A percentile compares a stretch with the other conserved stretches of the same genome.
Conservation (phyloP, 2,329 filamentous ascomycete species). For the Diaporthe caulivora region DNA sequence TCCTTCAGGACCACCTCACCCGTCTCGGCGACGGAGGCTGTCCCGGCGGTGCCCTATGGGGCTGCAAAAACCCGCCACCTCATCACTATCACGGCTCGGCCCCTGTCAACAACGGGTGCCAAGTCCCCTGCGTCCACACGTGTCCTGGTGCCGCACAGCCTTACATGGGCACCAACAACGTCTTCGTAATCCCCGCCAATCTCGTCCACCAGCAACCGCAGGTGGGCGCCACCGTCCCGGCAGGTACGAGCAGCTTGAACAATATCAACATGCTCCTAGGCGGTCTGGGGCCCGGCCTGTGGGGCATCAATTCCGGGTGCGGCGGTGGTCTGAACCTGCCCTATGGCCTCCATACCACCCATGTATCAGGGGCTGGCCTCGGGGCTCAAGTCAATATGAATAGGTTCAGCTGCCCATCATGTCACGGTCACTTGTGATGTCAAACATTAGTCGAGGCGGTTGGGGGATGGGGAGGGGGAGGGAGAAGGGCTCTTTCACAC, state of each 20-base stretch:
- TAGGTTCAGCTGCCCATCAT: constrained; percentile 29
- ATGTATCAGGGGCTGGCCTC: not conserved
- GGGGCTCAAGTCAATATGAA: constrained; percentile 10
- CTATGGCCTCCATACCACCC: not conserved
- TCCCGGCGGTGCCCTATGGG: constrained; percentile 33
- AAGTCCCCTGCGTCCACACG: constrained; percentile 31
- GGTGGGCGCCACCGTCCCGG: not conserved
- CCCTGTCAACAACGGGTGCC: constrained; percentile 15
- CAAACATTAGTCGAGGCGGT: not conserved
- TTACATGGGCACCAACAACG: constrained; percentile 35
- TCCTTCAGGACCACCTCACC: constrained; percentile 37
- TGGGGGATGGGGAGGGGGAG: not conserved
- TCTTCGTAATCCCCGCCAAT: constrained; percentile 35
- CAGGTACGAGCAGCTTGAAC: not conserved
- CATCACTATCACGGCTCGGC: not conserved
- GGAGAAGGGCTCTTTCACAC: not conserved
- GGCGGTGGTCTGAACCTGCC: constrained; percentile 19
- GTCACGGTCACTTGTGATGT: constrained; percentile 21
- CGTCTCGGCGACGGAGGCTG: constrained; percentile 31
- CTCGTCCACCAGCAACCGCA: constrained; percentile 29
- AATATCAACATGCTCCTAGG: constrained; percentile 34
- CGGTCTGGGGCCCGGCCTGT: constrained; percentile 14
- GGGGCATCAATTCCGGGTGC: not conserved
- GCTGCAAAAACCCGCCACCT: constrained; percentile 7
- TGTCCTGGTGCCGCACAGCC: constrained; percentile 35